Conservation (phyloP, 371 early-diverging fungal species). For the Mortierella sp. region DNA sequence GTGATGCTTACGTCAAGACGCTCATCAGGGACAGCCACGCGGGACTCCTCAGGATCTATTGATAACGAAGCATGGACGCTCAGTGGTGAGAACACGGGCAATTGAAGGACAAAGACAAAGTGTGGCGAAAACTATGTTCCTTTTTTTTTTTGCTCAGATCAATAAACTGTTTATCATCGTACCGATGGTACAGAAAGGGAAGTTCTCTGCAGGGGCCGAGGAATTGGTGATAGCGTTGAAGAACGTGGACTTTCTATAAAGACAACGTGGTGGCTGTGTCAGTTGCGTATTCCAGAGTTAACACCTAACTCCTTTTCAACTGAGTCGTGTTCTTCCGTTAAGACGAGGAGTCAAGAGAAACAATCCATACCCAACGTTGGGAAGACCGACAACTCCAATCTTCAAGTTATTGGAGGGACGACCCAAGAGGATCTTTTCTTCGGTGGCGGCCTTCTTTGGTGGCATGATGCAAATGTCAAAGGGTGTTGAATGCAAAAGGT, state of each 20-base stretch:
- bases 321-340: not conserved
- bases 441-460: constrained; percentile 84
- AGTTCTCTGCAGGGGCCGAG: constrained; percentile 85
- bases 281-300: too few species aligned
- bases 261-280: too few species aligned
- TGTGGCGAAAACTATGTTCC: too few species aligned
- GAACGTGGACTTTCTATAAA: constrained; percentile 86
- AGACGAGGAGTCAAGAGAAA: not conserved
- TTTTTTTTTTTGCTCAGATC: not conserved
- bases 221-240: constrained; percentile 92
- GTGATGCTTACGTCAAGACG: constrained; percentile 68
- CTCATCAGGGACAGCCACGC: constrained; percentile 85
- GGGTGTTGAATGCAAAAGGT: constrained; percentile 5
- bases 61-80: too few species aligned
- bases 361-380: constrained; percentile 87
- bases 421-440: constrained; percentile 90
- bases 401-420: constrained; percentile 93
- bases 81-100: too few species aligned
- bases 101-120: too few species aligned
- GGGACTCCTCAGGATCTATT: constrained; percentile 85
- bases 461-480: constrained; percentile 64
- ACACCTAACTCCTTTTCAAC: too few species aligned
- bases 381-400: constrained; percentile 96
- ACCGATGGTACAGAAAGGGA: constrained; percentile 79
- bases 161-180: not conserved